A percentile compares a stretch with the other conserved stretches of the same genome.
Conservation (phyloP, 176 grass and related monocot species). For the Miscanthus lutarioriparius region DNA sequence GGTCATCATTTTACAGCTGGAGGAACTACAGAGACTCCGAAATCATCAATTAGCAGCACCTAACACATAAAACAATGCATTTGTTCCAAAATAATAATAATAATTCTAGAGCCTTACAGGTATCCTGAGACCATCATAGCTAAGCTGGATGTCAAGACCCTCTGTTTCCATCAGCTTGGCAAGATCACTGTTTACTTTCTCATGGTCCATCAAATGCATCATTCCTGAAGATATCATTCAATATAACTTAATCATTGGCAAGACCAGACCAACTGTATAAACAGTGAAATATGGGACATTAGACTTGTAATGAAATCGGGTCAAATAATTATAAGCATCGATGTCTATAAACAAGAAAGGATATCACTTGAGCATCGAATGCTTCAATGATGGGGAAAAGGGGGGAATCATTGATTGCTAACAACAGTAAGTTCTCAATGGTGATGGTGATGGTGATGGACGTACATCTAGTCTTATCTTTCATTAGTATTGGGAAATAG, state of each 20-base stretch:
- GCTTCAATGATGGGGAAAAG: not conserved
- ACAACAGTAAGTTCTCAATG: constrained; percentile 6
- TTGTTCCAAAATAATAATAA: constrained; percentile 11
- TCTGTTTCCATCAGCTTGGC: constrained; percentile 73
- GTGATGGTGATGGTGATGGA: not conserved
- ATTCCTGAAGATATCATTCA: constrained; percentile 59
- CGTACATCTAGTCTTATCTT: constrained; percentile 17
- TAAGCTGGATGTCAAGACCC: constrained; percentile 87
- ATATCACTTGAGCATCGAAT: constrained; percentile 2
- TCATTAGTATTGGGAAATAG: not conserved
- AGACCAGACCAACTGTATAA: constrained; percentile 29
- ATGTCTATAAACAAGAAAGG: constrained; percentile 7
- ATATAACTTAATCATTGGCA: constrained; percentile 34
- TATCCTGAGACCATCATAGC: constrained; percentile 82
- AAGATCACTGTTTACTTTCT: constrained; percentile 76
- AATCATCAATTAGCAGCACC: constrained; percentile 1
- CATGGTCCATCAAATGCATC: constrained; percentile 99
- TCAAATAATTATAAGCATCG: constrained; percentile 10
- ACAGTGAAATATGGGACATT: constrained; percentile 34
- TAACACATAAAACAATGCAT: constrained; percentile 1
- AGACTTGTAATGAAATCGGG: not conserved
- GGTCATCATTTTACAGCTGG: constrained; percentile 15
- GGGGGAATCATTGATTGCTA: not conserved
- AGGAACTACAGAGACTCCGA: constrained; percentile 11
- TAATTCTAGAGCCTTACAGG: constrained; percentile 75